Evolutionary conservation across 306 rosid genomes (phyloP), one percentile per base, ranked within the genome.

Genomic region (Lathyrus sativus): DNA sequence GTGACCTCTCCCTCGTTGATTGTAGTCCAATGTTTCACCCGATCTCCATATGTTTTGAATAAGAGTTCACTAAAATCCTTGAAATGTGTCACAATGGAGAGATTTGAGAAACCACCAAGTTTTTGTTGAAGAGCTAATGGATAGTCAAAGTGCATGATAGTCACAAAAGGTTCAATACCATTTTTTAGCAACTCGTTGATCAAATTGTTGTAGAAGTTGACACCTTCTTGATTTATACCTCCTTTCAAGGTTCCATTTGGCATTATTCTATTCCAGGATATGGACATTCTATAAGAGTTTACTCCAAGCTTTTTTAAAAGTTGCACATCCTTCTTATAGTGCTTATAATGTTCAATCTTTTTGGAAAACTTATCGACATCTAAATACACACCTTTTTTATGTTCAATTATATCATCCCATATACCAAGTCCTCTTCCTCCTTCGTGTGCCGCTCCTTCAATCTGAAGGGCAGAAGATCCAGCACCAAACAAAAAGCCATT

Each of bases 11-110:
- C 75, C 50, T 84, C 82, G 19, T 75, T 84, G 4, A 78, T 9
- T 18, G 88, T 80, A 12, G 70, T 19, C 85, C 88, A 78, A 55
- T 78, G 42, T 35, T 78, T 78, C 15, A 84, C 88, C 68, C 85
- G 63, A 33, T 81, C 85, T 43, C 88, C 85, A 42, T 67, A 84
- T 76, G 15, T 13, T 66, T 65, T 75, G 53, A 78, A 84, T 19
- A 72, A 41, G 9, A 81, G 64, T 6, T n/a, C n/a, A n/a, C n/a
- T n/a, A n/a, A n/a, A n/a, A n/a, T n/a, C n/a, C n/a, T n/a, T n/a
- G n/a, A n/a, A n/a, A n/a, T n/a, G n/a, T n/a, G n/a, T n/a, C n/a
- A n/a, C n/a, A n/a, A n/a, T n/a, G n/a, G n/a, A n/a, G n/a, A n/a
- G n/a, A n/a, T n/a, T n/a, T n/a, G n/a, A n/a, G n/a, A n/a, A n/a